phyloP scores from a whole-genome alignment of 2,329 filamentous ascomycete genomes.

The Cordyceps cicadae region DNA sequence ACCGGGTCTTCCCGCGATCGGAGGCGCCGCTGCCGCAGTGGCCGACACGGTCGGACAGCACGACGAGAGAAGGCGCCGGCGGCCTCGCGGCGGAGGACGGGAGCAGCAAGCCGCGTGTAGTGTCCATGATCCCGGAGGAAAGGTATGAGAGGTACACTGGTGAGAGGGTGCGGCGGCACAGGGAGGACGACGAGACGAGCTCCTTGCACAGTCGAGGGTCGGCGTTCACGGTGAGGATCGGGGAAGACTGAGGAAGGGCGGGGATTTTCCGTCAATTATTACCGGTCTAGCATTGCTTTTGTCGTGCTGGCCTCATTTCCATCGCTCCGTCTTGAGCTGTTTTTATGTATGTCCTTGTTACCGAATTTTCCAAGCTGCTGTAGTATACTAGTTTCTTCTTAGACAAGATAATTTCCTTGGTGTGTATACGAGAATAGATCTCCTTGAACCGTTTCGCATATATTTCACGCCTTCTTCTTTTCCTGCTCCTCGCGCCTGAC shows the following conservation, averaged over 20 bases:
- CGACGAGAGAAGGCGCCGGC: background rate
- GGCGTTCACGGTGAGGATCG: slow-evolving; percentile 15
- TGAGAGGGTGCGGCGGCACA: background rate
- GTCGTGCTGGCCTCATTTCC: background rate
- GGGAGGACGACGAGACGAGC: slow-evolving; percentile 10
- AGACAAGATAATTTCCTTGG: background rate
- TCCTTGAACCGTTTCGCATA: background rate
- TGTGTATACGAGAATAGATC: background rate
- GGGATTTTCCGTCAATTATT: background rate
- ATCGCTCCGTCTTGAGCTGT: slow-evolving; percentile 1
- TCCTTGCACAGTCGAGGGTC: slow-evolving; percentile 15
- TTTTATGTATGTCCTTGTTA: background rate
- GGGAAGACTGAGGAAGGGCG: background rate
- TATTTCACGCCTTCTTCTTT: background rate
- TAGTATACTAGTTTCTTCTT: background rate
- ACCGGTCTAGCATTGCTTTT: background rate
- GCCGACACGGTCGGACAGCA: slow-evolving; percentile 7
- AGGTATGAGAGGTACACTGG: background rate
- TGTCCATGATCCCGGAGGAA: slow-evolving; percentile 14
- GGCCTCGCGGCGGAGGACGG: background rate
- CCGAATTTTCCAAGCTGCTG: background rate
- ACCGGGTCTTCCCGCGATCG: background rate
- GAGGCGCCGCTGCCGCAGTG: slow-evolving; percentile 11
- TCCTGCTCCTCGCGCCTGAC: slow-evolving; percentile 16
- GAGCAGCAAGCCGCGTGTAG: slow-evolving; percentile 10